A percentile compares a stretch with the other conserved stretches of the same genome.
phyloP scores from a whole-genome alignment of 805 yeast genomes.

The Teunomyces atbi region DNA sequence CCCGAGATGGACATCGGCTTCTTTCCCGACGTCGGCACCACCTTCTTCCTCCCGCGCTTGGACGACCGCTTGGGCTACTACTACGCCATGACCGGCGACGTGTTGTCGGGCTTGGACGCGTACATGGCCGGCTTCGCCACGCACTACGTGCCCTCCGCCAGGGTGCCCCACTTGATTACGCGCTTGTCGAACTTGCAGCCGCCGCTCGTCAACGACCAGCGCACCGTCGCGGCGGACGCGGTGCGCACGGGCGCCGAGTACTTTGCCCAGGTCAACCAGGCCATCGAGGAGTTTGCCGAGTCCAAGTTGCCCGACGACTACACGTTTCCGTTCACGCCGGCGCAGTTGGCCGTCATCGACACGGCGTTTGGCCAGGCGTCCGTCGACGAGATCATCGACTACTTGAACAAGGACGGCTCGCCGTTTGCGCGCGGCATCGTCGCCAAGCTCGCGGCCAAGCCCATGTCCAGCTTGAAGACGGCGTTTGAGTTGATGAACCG shows the following conservation, averaged over 20 bases:
- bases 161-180: constrained; percentile 57
- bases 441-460: constrained; percentile 58
- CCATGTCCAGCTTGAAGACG: constrained; percentile 76
- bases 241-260: constrained; percentile 33
- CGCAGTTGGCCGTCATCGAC: constrained; percentile 65
- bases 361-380: constrained; percentile 55
- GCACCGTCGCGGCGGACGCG: constrained; percentile 21
- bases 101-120: constrained; percentile 75
- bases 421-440: constrained; percentile 64
- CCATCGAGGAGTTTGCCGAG: constrained; percentile 76
- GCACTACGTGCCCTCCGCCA: constrained; percentile 74
- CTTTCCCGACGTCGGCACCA: constrained; percentile 93
- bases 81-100: constrained; percentile 82
- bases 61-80: constrained; percentile 84
- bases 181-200: constrained; percentile 64
- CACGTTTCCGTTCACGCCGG: constrained; percentile 54
- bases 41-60: constrained; percentile 81
- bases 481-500: constrained; percentile 65
- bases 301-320: constrained; percentile 59
- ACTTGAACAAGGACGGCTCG: constrained; percentile 53
- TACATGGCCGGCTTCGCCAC: constrained; percentile 84
- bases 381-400: constrained; percentile 55
- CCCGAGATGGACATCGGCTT: constrained; percentile 97
- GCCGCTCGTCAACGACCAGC: constrained; percentile 31
- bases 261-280: constrained; percentile 60